phyloP scores from a whole-genome alignment of 1,284 basidiomycete species.

The Trichosporon ovoides region DNA sequence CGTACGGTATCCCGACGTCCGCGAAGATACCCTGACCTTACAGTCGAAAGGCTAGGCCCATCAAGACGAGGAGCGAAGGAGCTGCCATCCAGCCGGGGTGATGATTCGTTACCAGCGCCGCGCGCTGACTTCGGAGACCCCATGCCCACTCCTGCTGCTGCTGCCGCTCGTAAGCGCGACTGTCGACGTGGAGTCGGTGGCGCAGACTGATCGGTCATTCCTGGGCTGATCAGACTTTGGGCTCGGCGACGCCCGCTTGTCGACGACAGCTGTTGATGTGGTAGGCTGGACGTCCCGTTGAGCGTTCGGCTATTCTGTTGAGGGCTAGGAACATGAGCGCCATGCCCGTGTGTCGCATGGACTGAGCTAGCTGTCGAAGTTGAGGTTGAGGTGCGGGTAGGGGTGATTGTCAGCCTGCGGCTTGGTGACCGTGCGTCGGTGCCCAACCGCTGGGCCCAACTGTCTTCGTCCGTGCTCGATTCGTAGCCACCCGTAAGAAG shows the following conservation, averaged over 20 bases:
- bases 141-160: background rate
- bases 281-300: background rate
- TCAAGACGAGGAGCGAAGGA: background rate
- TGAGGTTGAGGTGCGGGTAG: background rate
- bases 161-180: background rate
- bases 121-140: conserved; percentile 2
- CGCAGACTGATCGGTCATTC: background rate
- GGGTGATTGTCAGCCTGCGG: background rate
- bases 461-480: conserved; percentile 29
- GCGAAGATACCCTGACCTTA: background rate
- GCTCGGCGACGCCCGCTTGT: conserved; percentile 21
- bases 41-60: background rate
- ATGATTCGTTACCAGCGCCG: background rate
- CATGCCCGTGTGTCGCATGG: background rate
- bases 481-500: conserved; percentile 42
- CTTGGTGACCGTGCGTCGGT: background rate
- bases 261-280: conserved; percentile 9
- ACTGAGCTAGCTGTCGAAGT: background rate
- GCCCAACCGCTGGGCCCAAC: background rate
- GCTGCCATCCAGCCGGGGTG: conserved; percentile 5
- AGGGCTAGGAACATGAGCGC: background rate
- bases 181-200: conserved; percentile 11
- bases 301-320: background rate
- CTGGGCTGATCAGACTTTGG: conserved; percentile 21
- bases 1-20: background rate